phyloP scores from a whole-genome alignment of 192 early-diverging fungal genomes.

The Entomortierella lignicola region DNA sequence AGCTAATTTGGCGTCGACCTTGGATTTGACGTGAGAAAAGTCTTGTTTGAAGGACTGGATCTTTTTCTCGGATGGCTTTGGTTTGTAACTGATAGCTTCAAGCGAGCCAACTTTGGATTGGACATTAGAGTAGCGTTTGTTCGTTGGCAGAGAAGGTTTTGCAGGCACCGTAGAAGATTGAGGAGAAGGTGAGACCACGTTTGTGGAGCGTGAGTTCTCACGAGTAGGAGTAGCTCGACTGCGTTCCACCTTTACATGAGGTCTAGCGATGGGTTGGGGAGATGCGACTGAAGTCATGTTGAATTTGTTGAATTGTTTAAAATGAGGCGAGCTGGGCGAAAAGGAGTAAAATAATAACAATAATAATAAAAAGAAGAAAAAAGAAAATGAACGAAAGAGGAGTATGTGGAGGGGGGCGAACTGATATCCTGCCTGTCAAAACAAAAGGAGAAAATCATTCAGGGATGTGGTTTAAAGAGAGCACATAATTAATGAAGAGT shows the following conservation, averaged over 20 bases:
- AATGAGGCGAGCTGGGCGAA: too few relatives aligned
- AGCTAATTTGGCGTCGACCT: slow-evolving; percentile 37
- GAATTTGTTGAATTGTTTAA: too few relatives aligned
- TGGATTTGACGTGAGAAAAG: slow-evolving; percentile 49
- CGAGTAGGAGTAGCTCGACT: not conserved
- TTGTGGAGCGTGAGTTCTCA: not conserved
- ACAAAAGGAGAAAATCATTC: too few relatives aligned
- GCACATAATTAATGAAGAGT: slow-evolving; percentile 1
- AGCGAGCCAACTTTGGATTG: slow-evolving; percentile 59
- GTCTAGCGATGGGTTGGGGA: slow-evolving; percentile 5
- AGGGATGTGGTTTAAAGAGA: too few relatives aligned
- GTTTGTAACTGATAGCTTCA: slow-evolving; percentile 50
- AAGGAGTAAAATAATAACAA: too few relatives aligned
- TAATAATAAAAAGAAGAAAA: too few relatives aligned
- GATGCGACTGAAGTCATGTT: slow-evolving; percentile 32
- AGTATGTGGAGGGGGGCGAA: too few relatives aligned
- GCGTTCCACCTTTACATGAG: slow-evolving; percentile 30
- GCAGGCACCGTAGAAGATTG: not conserved
- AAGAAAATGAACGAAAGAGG: too few relatives aligned
- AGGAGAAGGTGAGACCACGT: not conserved
- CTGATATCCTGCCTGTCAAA: too few relatives aligned
- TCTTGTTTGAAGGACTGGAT: slow-evolving; percentile 50
- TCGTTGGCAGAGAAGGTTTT: slow-evolving; percentile 7
- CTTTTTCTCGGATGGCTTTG: slow-evolving; percentile 52
- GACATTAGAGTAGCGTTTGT: slow-evolving; percentile 35